These are phyloP conservation scores for Annulohypoxylon moriforme DNA, from an alignment of 495 filamentous ascomycete species.

Conservation along the genomic window DNA sequence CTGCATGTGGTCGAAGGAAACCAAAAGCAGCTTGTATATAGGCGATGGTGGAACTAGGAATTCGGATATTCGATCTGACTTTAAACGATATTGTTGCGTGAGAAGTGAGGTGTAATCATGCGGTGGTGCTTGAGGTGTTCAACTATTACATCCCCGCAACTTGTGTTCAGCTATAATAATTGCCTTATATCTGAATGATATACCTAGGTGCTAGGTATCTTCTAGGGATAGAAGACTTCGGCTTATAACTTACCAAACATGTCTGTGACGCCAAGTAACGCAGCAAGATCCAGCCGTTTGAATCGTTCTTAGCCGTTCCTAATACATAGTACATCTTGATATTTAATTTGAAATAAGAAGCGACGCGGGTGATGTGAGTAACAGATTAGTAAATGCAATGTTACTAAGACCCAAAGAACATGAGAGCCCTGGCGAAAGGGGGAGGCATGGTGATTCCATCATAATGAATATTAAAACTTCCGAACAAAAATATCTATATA, in stretches of 20 bases:
- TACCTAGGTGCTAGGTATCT: background rate
- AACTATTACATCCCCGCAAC: too few relatives aligned
- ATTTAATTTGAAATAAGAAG: too few relatives aligned
- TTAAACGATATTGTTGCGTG: background rate
- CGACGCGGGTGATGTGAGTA: too few relatives aligned
- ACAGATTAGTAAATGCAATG: too few relatives aligned
- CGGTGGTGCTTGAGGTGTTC: background rate
- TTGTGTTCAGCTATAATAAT: too few relatives aligned
- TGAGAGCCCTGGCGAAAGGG: too few relatives aligned
- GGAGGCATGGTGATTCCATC: too few relatives aligned
- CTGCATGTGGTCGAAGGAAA: slow-evolving; percentile 5
- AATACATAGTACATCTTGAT: too few relatives aligned
- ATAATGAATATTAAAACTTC: too few relatives aligned
- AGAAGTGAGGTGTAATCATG: background rate
- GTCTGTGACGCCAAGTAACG: background rate
- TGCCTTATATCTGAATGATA: background rate
- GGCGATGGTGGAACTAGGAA: slow-evolving; percentile 9
- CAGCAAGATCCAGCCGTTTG: background rate
- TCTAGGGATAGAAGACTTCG: background rate
- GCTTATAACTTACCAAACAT: background rate
- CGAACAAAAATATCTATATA: background rate
- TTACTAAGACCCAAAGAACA: too few relatives aligned
- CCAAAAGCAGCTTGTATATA: slow-evolving; percentile 23
- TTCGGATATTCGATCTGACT: background rate
- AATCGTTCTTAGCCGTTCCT: too few relatives aligned